Conservation (phyloP, 2,329 filamentous ascomycete genomes). For the Penicillium fuscoglaucum region DNA sequence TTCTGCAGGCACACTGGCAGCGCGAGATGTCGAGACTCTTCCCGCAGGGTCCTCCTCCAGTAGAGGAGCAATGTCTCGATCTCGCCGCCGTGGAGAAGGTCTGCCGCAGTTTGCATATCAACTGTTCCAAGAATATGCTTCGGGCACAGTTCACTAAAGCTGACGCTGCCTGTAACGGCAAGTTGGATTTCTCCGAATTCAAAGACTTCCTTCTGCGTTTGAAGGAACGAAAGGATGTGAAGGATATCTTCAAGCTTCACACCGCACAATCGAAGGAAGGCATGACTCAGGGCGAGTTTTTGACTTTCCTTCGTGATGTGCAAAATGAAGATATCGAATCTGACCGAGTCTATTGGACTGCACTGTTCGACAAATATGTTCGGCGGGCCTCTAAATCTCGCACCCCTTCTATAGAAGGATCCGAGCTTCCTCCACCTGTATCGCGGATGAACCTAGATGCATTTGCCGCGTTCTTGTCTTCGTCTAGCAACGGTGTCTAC, state of each 20-base stretch:
- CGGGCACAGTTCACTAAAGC: conserved; percentile 72
- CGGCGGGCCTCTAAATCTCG: conserved; percentile 56
- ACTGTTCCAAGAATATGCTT: conserved; percentile 75
- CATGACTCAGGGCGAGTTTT: conserved; percentile 71
- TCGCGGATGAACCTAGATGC: conserved; percentile 72
- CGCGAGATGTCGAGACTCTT: conserved; percentile 74
- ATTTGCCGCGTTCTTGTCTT: conserved; percentile 76
- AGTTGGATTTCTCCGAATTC: conserved; percentile 78
- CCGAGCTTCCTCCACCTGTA: conserved; percentile 43
- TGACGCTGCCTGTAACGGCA: conserved; percentile 63
- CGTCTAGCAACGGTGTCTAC: conserved; percentile 69
- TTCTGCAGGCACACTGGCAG: conserved; percentile 81
- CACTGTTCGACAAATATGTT: conserved; percentile 69
- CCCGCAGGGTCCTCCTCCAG: conserved; percentile 41
- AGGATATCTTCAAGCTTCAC: conserved; percentile 66
- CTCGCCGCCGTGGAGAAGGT: conserved; percentile 76
- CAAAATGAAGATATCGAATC: conserved; percentile 75
- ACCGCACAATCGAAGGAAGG: conserved; percentile 61
- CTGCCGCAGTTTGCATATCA: conserved; percentile 88
- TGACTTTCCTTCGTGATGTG: conserved; percentile 68
- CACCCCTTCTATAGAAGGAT: conserved; percentile 44
- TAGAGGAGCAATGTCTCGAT: conserved; percentile 70
- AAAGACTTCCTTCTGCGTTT: conserved; percentile 78
- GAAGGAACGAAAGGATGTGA: conserved; percentile 81
- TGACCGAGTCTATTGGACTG: conserved; percentile 67